Evolutionary conservation across 306 rosid genomes (phyloP).

Genomic region (Arachis stenosperma): DNA sequence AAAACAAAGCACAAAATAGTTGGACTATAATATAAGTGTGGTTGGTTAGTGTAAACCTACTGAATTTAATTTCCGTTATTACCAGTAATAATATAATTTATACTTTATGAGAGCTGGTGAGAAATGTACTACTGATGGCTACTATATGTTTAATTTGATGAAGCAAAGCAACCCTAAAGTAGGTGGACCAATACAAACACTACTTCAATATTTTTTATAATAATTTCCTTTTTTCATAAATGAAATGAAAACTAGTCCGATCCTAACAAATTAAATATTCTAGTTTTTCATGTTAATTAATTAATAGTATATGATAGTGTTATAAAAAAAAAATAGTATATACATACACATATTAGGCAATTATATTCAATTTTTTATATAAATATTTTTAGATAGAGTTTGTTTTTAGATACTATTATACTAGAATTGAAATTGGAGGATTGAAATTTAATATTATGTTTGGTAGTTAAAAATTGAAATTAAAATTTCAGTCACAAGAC

Average conservation of each 20-base stretch:
- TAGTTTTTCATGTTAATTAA: neutral
- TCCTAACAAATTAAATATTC: neutral
- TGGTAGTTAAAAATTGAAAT: no score
- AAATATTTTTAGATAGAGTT: no score
- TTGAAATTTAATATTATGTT: no score
- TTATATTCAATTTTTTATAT: no score
- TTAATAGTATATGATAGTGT: neutral
- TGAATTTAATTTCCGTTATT: slow-evolving; percentile 1
- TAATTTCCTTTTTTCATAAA: no score
- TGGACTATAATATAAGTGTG: slow-evolving; percentile 7
- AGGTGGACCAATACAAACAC: neutral
- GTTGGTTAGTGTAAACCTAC: slow-evolving; percentile 34
- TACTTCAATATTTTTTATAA: no score
- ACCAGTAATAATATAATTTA: no score
- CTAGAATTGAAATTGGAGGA: no score
- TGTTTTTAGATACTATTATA: no score
- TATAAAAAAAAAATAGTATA: no score
- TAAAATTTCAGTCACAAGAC: no score
- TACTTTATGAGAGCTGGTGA: neutral
- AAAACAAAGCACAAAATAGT: neutral
- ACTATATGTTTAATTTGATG: neutral
- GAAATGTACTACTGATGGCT: slow-evolving; percentile 4
- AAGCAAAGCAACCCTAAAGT: neutral
- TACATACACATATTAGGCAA: neutral
- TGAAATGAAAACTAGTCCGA: slow-evolving; percentile 4